Percentiles rank a stretch among this genome's conserved stretches.
Conservation (phyloP, 2,329 filamentous ascomycete species). For the Penicillium sp. region DNA sequence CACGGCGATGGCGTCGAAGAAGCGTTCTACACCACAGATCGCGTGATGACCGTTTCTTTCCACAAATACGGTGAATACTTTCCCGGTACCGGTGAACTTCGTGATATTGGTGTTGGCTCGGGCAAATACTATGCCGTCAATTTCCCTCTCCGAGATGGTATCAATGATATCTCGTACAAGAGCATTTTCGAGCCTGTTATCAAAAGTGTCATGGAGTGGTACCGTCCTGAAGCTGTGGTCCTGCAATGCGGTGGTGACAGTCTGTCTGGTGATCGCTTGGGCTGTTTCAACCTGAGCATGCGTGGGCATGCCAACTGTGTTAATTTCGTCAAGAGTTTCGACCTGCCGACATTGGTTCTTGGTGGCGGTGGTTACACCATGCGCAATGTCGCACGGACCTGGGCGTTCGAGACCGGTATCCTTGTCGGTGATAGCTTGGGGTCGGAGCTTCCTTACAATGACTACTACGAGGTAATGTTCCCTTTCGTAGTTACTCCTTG, state of each 20-base stretch:
- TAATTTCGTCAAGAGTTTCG: constrained; percentile 66
- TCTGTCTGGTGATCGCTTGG: constrained; percentile 63
- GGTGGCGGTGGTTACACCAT: constrained; percentile 69
- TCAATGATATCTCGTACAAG: constrained; percentile 66
- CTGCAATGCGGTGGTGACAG: constrained; percentile 68
- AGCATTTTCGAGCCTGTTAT: constrained; percentile 67
- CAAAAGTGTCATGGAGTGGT: constrained; percentile 66
- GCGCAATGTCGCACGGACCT: constrained; percentile 62
- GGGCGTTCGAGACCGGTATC: constrained; percentile 69
- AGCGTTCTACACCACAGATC: constrained; percentile 68
- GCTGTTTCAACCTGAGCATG: constrained; percentile 70
- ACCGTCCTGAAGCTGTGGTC: constrained; percentile 64
- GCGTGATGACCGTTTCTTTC: constrained; percentile 69
- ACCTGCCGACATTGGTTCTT: constrained; percentile 62
- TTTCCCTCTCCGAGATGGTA: constrained; percentile 66
- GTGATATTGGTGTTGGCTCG: constrained; percentile 64
- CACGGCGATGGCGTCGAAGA: constrained; percentile 69
- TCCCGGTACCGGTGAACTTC: constrained; percentile 65
- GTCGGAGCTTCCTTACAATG: constrained; percentile 85
- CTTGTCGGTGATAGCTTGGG: constrained; percentile 80
- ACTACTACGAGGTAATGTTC: constrained; percentile 72
- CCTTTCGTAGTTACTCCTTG: background rate
- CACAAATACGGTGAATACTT: constrained; percentile 74
- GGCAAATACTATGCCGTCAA: constrained; percentile 69
- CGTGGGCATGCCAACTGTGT: constrained; percentile 68